Base-by-base conservation (phyloP, 2,329 filamentous ascomycete genomes). In the Biscogniauxia mediterranea region DNA sequence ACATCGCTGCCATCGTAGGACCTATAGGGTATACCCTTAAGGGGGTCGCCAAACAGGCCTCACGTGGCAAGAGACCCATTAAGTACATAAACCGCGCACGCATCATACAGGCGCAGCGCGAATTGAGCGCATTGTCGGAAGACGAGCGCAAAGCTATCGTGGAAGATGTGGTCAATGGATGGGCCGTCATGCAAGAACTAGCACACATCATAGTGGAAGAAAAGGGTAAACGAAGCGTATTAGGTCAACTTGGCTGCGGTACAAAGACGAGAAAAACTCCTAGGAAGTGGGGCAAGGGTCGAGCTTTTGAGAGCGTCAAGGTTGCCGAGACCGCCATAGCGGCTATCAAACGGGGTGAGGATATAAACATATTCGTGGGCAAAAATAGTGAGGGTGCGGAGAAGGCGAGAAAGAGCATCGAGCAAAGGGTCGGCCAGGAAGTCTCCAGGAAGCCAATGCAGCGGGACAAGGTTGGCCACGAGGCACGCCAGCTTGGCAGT, bases 11-110 rank as follows among this genome's bases (percentile, higher is more conserved):
- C 5, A 60, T 89, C 1, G 70, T 88, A 1, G 85, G 86, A 0
- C 85, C 86, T 0, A 66, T 86, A 2, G 86, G 85, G 0, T 90
- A 87, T 66, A 81, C 84, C 0, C 78, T 89, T 64, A 89, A 90
- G 69, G 88, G 88, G 0, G 70, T 89, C 0, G 80, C 85, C 32
- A 88, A 88, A 66, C 84, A 90, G 69, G 73, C 80, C 1, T 77
- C 82, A 63, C 82, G 86, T 42, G 74, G 78, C 9, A 80, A 79
- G 59, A 81, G 83, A 63, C 85, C 86, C 0, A 78, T 80, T 1
- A 77, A 77, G 21, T 81, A 82, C 59, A 76, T 89, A 15, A 81
- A 86, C 0, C 79, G 81, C 23, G 85, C 84, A 1, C 80, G 86
- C 4, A 87, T 89, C 25, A 73, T 80, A 0, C 85, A 89, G 68